These are phyloP conservation scores for Aphanomyces invadans DNA, from an alignment of 352 stramenopile genomes.

Conservation along the genomic window DNA sequence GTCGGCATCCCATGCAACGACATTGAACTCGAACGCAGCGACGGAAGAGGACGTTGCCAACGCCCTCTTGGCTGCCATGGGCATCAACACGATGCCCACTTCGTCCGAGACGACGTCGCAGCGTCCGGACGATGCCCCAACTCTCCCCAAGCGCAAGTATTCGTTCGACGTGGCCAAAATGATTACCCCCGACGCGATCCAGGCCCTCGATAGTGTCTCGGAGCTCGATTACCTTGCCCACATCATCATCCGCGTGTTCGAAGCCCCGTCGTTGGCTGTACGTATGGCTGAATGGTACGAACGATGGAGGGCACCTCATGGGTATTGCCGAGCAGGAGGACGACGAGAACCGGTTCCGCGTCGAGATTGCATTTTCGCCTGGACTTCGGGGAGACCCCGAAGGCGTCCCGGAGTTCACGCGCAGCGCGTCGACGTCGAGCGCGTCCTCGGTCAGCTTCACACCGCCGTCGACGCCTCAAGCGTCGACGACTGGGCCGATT, in stretches of 20 bases:
- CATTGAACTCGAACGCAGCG: slow-evolving; percentile 19
- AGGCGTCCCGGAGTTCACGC: background rate
- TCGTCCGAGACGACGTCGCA: no score
- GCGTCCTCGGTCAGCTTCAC: slow-evolving; percentile 8
- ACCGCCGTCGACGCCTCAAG: slow-evolving; percentile 6
- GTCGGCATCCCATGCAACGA: slow-evolving; percentile 28
- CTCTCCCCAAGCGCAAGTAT: slow-evolving; percentile 71
- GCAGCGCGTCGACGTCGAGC: slow-evolving; percentile 23
- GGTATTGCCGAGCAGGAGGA: slow-evolving; percentile 63
- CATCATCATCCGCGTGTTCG: slow-evolving; percentile 98
- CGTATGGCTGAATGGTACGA: background rate
- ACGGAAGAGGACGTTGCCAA: slow-evolving; percentile 79
- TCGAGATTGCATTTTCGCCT: slow-evolving; percentile 80
- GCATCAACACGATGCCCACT: slow-evolving; percentile 57
- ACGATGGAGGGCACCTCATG: no score
- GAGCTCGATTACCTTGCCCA: slow-evolving; percentile 99
- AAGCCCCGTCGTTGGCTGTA: slow-evolving; percentile 74
- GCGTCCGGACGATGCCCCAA: no score
- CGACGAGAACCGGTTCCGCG: slow-evolving; percentile 74
- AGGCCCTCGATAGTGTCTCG: slow-evolving; percentile 75
- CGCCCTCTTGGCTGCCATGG: slow-evolving; percentile 77
- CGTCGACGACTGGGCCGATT: background rate
- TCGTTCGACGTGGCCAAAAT: slow-evolving; percentile 75
- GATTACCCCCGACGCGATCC: slow-evolving; percentile 58
- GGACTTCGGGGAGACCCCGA: slow-evolving; percentile 34